Evolutionary conservation across 192 early-diverging fungal genomes (phyloP).

Genomic region (Backusella australiensis): DNA sequence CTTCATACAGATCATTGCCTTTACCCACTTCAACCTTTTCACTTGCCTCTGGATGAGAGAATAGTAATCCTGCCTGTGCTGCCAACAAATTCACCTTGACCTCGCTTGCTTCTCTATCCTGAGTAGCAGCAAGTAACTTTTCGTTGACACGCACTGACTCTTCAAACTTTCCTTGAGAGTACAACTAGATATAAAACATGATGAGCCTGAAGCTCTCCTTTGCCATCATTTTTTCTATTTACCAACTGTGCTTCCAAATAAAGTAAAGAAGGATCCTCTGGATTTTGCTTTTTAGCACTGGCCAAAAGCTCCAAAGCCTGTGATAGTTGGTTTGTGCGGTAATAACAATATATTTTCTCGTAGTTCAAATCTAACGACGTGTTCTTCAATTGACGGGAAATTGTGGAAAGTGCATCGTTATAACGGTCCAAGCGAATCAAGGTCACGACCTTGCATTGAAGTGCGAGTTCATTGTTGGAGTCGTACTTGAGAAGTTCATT

Average conservation of each 20-base stretch:
- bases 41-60: neutral
- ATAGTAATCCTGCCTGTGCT: constrained; percentile 17
- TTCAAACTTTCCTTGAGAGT: constrained; percentile 22
- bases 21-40: constrained; percentile 24
- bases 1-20: constrained; percentile 48
- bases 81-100: constrained; percentile 28
- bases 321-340: constrained; percentile 55
- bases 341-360: constrained; percentile 66
- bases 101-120: constrained; percentile 14
- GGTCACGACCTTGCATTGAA: constrained; percentile 57
- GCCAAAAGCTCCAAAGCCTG: constrained; percentile 45
- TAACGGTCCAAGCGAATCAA: constrained; percentile 56
- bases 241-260: constrained; percentile 72
- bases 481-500: constrained; percentile 50
- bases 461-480: constrained; percentile 49
- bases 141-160: constrained; percentile 14
- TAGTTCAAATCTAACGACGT: constrained; percentile 40
- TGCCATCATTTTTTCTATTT: constrained; percentile 12
- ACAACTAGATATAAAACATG: constrained; percentile 12
- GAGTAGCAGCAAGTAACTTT: neutral
- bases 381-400: constrained; percentile 39
- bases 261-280: constrained; percentile 36
- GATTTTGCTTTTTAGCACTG: constrained; percentile 22
- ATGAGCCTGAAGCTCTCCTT: neutral
- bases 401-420: constrained; percentile 45